A percentile compares a stretch with the other conserved stretches of the same genome.
Conservation (phyloP, 768 basidiomycete species). For the Udeniomyces megalosporus region DNA sequence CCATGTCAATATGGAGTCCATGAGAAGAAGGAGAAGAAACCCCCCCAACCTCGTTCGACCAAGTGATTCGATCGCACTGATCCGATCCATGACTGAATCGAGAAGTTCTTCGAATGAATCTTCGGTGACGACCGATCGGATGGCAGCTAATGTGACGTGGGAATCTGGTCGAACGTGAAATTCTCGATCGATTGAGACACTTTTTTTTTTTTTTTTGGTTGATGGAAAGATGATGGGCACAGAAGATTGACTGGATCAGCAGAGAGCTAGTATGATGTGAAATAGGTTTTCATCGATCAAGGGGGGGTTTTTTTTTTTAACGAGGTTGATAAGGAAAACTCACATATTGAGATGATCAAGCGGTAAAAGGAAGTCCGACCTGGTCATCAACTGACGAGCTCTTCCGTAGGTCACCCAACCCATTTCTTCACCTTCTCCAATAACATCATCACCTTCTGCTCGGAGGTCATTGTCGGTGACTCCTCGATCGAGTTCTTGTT, state of each 20-base stretch:
- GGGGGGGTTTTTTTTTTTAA: no score
- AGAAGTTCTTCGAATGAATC: not conserved
- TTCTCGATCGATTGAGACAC: no score
- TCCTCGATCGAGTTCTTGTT: slow-evolving; percentile 24
- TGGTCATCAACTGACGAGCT: slow-evolving; percentile 32
- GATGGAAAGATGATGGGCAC: no score
- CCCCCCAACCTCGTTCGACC: not conserved
- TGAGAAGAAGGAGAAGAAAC: no score
- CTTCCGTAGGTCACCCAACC: slow-evolving; percentile 41
- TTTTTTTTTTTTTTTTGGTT: no score
- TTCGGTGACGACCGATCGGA: slow-evolving; percentile 1
- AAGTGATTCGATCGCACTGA: slow-evolving; percentile 1
- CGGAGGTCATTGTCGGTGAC: slow-evolving; percentile 36
- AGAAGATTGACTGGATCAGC: no score
- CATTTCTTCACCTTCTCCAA: slow-evolving; percentile 73
- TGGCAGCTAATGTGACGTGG: slow-evolving; percentile 5
- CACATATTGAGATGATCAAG: slow-evolving; percentile 7
- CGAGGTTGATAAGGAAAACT: no score
- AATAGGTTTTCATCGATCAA: no score
- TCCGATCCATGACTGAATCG: not conserved
- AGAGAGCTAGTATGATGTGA: no score
- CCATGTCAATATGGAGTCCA: no score
- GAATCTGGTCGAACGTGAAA: slow-evolving; percentile 9
- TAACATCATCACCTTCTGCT: slow-evolving; percentile 35
- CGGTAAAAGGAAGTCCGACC: not conserved